Percentiles rank a stretch among this genome's conserved stretches.
Evolutionary conservation across 2,329 filamentous ascomycete species (phyloP).

Genomic region (Alternaria brassicicola): DNA sequence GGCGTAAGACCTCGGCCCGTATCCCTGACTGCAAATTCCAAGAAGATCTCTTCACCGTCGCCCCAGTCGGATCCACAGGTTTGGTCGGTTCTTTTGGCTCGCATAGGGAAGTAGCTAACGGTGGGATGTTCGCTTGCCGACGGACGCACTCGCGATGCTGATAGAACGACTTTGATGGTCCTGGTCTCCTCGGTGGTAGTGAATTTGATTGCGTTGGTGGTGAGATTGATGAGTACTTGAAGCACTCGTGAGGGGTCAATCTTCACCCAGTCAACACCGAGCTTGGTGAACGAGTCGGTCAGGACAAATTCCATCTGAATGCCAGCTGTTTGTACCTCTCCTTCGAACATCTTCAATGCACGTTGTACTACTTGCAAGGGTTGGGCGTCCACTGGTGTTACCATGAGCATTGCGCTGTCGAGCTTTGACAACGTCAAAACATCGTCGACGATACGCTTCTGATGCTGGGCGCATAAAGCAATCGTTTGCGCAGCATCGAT

Average conservation of each 20-base stretch:
- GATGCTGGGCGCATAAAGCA: slow-evolving; percentile 76
- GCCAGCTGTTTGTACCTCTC: slow-evolving; percentile 71
- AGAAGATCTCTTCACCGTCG: slow-evolving; percentile 66
- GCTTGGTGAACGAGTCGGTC: slow-evolving; percentile 64
- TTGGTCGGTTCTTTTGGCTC: slow-evolving; percentile 55
- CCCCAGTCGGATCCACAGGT: slow-evolving; percentile 70
- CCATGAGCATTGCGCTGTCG: slow-evolving; percentile 74
- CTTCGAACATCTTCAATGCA: slow-evolving; percentile 78
- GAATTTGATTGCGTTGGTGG: slow-evolving; percentile 84
- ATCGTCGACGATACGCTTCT: slow-evolving; percentile 65
- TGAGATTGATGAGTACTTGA: slow-evolving; percentile 75
- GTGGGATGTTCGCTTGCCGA: slow-evolving; percentile 49
- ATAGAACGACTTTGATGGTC: slow-evolving; percentile 69
- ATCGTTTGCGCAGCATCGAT: slow-evolving; percentile 80
- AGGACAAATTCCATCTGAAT: slow-evolving; percentile 70
- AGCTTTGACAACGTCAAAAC: slow-evolving; percentile 62
- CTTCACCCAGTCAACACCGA: slow-evolving; percentile 70
- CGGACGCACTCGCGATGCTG: slow-evolving; percentile 64
- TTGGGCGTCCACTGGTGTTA: slow-evolving; percentile 72
- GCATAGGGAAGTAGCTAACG: slow-evolving; percentile 68
- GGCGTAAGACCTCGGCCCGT: slow-evolving; percentile 75
- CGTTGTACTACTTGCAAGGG: slow-evolving; percentile 70
- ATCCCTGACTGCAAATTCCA: slow-evolving; percentile 77
- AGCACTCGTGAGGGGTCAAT: slow-evolving; percentile 76
- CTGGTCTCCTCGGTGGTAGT: slow-evolving; percentile 68